A percentile compares a stretch with the other conserved stretches of the same genome.
Evolutionary conservation across 2,329 filamentous ascomycete species (phyloP).

Genomic region (Penicillium sp.): DNA sequence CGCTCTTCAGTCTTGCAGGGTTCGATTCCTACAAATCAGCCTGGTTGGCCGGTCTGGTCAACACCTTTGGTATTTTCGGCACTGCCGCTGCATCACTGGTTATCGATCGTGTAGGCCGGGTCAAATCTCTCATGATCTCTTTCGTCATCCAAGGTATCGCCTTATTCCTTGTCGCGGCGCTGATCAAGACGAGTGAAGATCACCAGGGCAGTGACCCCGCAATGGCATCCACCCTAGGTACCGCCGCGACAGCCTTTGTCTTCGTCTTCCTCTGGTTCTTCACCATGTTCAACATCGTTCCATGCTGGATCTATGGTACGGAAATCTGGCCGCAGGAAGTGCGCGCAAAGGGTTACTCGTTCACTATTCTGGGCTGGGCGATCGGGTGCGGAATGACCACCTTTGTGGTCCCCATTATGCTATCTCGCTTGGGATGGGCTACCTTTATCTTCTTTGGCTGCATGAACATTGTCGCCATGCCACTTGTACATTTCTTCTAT

Average conservation of each 20-base stretch:
- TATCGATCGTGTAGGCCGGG: slow-evolving; percentile 23
- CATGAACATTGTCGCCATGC: slow-evolving; percentile 23
- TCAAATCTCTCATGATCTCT: slow-evolving; percentile 13
- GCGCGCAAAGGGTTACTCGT: slow-evolving; percentile 48
- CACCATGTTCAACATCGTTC: slow-evolving; percentile 56
- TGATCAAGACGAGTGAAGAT: slow-evolving; percentile 20
- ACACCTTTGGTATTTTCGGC: slow-evolving; percentile 23
- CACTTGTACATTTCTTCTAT: slow-evolving; percentile 1
- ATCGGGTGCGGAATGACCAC: slow-evolving; percentile 34
- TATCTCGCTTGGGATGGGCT: slow-evolving; percentile 24
- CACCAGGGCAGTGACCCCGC: slow-evolving; percentile 5
- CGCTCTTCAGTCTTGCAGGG: slow-evolving; percentile 19
- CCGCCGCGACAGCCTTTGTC: slow-evolving; percentile 17
- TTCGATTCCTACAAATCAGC: slow-evolving; percentile 22
- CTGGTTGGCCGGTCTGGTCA: slow-evolving; percentile 21
- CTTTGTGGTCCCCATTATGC: slow-evolving; percentile 28
- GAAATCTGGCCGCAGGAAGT: slow-evolving; percentile 49
- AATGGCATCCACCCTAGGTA: slow-evolving; percentile 15
- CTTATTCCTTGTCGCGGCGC: slow-evolving; percentile 19
- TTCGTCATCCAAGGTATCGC: slow-evolving; percentile 21
- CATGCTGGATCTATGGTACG: slow-evolving; percentile 49
- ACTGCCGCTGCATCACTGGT: slow-evolving; percentile 23
- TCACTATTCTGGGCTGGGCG: slow-evolving; percentile 48
- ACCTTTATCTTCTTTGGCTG: slow-evolving; percentile 27
- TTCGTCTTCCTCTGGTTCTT: slow-evolving; percentile 62